Percentiles rank a stretch among this genome's conserved stretches.
Evolutionary conservation across 805 yeast genomes (phyloP).

Genomic region (Metschnikowia reukaufii): DNA sequence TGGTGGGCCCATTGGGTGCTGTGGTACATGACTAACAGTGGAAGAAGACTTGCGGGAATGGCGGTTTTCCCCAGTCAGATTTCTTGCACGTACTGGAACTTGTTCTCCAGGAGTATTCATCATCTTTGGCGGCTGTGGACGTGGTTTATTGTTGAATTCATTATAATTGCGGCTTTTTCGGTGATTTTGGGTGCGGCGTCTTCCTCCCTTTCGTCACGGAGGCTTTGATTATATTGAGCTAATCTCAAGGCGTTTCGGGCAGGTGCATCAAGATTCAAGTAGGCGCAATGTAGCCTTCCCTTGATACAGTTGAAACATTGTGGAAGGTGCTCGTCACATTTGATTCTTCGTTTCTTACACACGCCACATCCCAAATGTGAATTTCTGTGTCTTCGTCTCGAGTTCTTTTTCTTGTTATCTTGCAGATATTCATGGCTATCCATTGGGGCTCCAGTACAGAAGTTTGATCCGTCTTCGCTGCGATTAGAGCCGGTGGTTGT

Average conservation of each 20-base stretch:
- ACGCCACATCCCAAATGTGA: slow-evolving; percentile 76
- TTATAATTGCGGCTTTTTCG: neutral
- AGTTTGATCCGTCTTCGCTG: too few species aligned
- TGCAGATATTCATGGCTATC: too few species aligned
- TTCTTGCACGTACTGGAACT: neutral
- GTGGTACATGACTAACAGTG: neutral
- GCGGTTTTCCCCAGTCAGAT: neutral
- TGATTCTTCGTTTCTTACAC: slow-evolving; percentile 61
- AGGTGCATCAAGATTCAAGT: slow-evolving; percentile 46
- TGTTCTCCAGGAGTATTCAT: slow-evolving; percentile 1
- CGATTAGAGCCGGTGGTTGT: too few species aligned
- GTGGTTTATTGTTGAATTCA: neutral
- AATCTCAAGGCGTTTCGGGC: slow-evolving; percentile 49
- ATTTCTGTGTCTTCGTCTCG: slow-evolving; percentile 62
- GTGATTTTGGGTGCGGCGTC: slow-evolving; percentile 1
- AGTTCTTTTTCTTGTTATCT: slow-evolving; percentile 37
- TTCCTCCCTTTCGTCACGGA: slow-evolving; percentile 23
- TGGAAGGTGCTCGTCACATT: slow-evolving; percentile 66
- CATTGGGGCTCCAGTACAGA: too few species aligned
- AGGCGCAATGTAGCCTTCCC: slow-evolving; percentile 50
- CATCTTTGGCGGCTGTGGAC: slow-evolving; percentile 1
- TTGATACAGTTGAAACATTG: slow-evolving; percentile 55
- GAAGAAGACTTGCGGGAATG: slow-evolving; percentile 1
- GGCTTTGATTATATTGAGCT: slow-evolving; percentile 48
- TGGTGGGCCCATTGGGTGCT: slow-evolving; percentile 3